phyloP scores from a whole-genome alignment of 352 stramenopile species.

The Pythium monospermum region DNA sequence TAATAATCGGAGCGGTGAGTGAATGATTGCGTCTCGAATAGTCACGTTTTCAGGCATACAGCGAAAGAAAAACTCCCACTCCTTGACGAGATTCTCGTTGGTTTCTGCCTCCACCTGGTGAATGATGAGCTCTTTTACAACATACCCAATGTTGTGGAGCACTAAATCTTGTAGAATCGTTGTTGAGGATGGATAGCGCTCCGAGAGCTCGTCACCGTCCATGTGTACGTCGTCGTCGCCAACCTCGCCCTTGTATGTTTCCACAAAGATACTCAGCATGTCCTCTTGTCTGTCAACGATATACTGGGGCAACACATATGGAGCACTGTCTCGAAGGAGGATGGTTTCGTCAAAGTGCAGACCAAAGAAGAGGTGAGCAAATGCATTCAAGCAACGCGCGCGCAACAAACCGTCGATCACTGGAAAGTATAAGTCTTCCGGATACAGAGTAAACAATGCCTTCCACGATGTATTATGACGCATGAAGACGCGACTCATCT shows the following conservation, averaged over 20 bases:
- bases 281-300: conserved; percentile 23
- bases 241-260: conserved; percentile 18
- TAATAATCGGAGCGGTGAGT: conserved; percentile 26
- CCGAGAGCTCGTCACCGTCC: conserved; percentile 13
- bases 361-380: conserved; percentile 29
- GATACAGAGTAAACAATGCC: conserved; percentile 22
- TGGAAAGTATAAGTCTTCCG: conserved; percentile 29
- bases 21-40: conserved; percentile 31
- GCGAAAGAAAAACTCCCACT: conserved; percentile 37
- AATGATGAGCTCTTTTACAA: conserved; percentile 36
- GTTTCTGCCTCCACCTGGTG: conserved; percentile 29
- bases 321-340: conserved; percentile 27
- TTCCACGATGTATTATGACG: conserved; percentile 26
- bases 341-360: conserved; percentile 18
- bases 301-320: conserved; percentile 29
- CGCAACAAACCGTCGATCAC: conserved; percentile 29
- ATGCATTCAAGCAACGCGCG: conserved; percentile 11
- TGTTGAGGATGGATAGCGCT: conserved; percentile 4
- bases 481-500: conserved; percentile 25
- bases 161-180: conserved; percentile 25
- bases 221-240: conserved; percentile 20
- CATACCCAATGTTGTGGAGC: conserved; percentile 22
- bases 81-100: conserved; percentile 25
- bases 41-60: conserved; percentile 28
- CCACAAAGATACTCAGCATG: conserved; percentile 24